Conservation (phyloP, 2,329 filamentous ascomycete genomes). For the Cladosporium velox region DNA sequence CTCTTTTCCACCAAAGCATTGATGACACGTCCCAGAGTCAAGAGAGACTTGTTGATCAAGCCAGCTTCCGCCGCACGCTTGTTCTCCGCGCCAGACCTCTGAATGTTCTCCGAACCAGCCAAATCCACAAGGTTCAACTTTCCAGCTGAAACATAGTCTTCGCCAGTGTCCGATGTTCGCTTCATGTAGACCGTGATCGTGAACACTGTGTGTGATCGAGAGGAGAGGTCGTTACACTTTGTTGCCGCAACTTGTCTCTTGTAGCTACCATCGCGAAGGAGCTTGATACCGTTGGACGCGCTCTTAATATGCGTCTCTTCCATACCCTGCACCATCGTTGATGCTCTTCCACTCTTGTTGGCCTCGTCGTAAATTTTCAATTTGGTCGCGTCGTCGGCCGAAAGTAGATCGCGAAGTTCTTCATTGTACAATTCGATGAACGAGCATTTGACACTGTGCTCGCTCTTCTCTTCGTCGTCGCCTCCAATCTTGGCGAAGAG, state of each 20-base stretch:
- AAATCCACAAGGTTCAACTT: conserved; percentile 97
- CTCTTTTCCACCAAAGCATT: conserved; percentile 92
- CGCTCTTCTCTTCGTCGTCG: conserved; percentile 63
- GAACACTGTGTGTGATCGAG: conserved; percentile 95
- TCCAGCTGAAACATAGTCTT: conserved; percentile 86
- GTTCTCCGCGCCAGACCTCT: conserved; percentile 94
- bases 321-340: conserved; percentile 94
- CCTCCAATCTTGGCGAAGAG: conserved; percentile 82
- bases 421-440: conserved; percentile 99
- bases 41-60: conserved; percentile 94
- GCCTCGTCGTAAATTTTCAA: conserved; percentile 95
- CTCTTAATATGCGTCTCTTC: conserved; percentile 91
- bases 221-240: conserved; percentile 99
- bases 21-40: conserved; percentile 94
- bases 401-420: conserved; percentile 86
- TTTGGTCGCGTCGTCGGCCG: conserved; percentile 77
- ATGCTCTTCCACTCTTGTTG: conserved; percentile 78
- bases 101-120: conserved; percentile 96
- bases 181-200: conserved; percentile 93
- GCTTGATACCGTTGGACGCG: conserved; percentile 80
- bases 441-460: conserved; percentile 93
- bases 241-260: conserved; percentile 98
- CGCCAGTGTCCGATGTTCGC: conserved; percentile 75
- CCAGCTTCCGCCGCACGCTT: conserved; percentile 95
- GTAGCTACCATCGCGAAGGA: conserved; percentile 85